These are phyloP conservation scores for Saccharomyces hybrid DNA, from an alignment of 1,139 yeast genomes.

Conservation along the genomic window DNA sequence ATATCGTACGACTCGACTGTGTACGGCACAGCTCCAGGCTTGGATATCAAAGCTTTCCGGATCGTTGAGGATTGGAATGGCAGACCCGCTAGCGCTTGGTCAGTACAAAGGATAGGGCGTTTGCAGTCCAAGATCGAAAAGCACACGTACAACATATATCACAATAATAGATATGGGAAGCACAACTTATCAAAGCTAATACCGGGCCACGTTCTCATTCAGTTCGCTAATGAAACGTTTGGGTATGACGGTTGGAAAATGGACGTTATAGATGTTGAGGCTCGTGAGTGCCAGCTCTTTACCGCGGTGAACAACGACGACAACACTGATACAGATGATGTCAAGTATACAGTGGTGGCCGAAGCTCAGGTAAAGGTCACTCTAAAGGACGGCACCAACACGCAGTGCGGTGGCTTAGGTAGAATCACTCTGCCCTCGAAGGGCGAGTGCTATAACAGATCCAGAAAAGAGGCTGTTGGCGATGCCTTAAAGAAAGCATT, in stretches of 20 bases:
- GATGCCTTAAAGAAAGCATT: conserved; percentile 28
- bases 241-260: conserved; percentile 32
- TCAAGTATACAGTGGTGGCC: conserved; percentile 21
- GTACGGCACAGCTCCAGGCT: conserved; percentile 16
- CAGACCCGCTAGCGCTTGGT: conserved; percentile 31
- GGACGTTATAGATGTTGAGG: conserved; percentile 23
- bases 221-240: conserved; percentile 29
- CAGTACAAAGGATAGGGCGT: conserved; percentile 24
- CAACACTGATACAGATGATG: conserved; percentile 4
- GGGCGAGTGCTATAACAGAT: conserved; percentile 26
- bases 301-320: not conserved
- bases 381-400: conserved; percentile 30
- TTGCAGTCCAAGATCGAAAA: conserved; percentile 26
- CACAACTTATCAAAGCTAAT: conserved; percentile 24
- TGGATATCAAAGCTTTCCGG: conserved; percentile 19
- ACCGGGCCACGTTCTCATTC: conserved; percentile 26
- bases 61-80: conserved; percentile 25
- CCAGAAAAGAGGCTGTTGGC: conserved; percentile 28
- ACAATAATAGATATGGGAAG: conserved; percentile 26
- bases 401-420: conserved; percentile 25
- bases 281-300: conserved; percentile 13
- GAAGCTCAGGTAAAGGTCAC: conserved; percentile 27
- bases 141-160: conserved; percentile 24
- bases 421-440: conserved; percentile 20
- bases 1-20: conserved; percentile 20